Evolutionary conservation across 768 basidiomycete species (phyloP).

Genomic region (Favolaschia claudopus): DNA sequence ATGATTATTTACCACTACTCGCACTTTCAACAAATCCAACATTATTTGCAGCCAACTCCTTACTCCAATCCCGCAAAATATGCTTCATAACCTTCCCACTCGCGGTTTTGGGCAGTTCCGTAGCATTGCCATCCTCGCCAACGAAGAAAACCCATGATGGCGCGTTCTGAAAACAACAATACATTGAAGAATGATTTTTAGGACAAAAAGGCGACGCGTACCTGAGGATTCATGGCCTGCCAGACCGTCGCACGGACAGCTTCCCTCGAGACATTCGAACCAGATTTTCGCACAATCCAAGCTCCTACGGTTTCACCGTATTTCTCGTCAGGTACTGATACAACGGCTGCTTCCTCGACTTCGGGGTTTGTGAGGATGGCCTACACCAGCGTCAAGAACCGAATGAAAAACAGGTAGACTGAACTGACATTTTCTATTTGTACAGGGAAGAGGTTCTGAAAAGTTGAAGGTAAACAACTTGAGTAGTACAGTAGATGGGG

Average conservation of each 20-base stretch:
- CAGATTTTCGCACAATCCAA: constrained; percentile 69
- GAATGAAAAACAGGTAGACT: constrained; percentile 38
- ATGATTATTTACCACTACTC: background rate
- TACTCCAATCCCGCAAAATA: constrained; percentile 73
- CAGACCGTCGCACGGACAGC: constrained; percentile 63
- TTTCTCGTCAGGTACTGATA: constrained; percentile 70
- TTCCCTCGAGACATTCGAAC: constrained; percentile 50
- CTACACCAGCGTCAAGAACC: background rate
- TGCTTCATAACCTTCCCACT: constrained; percentile 91
- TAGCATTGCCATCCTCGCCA: constrained; percentile 64
- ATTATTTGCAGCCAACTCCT: constrained; percentile 53
- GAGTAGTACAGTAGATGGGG: no score
- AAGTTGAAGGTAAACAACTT: background rate
- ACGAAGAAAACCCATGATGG: constrained; percentile 88
- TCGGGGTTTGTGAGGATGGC: constrained; percentile 19
- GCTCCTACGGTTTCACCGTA: constrained; percentile 86
- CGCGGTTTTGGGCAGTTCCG: constrained; percentile 82
- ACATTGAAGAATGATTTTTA: constrained; percentile 5
- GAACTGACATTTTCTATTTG: constrained; percentile 83
- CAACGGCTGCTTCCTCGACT: constrained; percentile 76
- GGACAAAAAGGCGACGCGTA: constrained; percentile 38
- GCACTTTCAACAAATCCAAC: constrained; percentile 43
- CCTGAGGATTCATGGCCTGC: constrained; percentile 81
- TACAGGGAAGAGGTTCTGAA: constrained; percentile 81
- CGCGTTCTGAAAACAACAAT: constrained; percentile 60